Evolutionary conservation across 164 flowering plant genomes (phyloP).

Genomic region (Annona cherimola): DNA sequence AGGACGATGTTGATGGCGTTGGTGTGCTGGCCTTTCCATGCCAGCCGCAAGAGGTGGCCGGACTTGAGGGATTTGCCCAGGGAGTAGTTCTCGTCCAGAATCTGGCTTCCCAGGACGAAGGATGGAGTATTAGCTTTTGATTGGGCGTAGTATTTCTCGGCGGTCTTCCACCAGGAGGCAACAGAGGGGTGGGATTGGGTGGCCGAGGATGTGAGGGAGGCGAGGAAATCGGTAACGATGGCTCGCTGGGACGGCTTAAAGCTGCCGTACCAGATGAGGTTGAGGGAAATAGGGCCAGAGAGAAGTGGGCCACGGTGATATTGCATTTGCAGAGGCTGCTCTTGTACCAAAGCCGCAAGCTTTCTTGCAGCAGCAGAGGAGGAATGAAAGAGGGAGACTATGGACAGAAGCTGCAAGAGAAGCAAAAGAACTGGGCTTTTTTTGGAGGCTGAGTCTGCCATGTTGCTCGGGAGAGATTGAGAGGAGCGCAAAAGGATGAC

Average conservation of each 20-base stretch:
- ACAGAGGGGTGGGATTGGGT: constrained; percentile 37
- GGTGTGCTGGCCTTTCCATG: constrained; percentile 26
- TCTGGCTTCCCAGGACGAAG: constrained; percentile 34
- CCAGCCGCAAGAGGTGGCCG: constrained; percentile 29
- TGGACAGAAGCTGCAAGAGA: background rate
- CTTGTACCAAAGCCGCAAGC: constrained; percentile 8
- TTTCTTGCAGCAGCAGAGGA: background rate
- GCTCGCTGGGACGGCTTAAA: constrained; percentile 60
- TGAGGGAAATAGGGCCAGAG: constrained; percentile 45
- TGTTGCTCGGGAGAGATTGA: background rate
- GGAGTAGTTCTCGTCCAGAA: constrained; percentile 43
- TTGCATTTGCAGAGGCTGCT: constrained; percentile 28
- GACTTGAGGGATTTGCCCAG: constrained; percentile 47
- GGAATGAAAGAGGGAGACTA: background rate
- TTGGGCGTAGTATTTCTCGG: constrained; percentile 39
- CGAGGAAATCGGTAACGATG: constrained; percentile 50
- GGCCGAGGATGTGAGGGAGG: constrained; percentile 30
- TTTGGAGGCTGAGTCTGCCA: background rate
- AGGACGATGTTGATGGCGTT: constrained; percentile 50
- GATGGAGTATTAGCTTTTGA: constrained; percentile 21
- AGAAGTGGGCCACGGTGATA: constrained; percentile 78
- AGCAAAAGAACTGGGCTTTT: background rate
- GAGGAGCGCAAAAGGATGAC: background rate
- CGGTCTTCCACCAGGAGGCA: constrained; percentile 59
- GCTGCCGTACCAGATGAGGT: constrained; percentile 69